phyloP scores from a whole-genome alignment of 495 filamentous ascomycete species.

The Penicillium cataractarum region DNA sequence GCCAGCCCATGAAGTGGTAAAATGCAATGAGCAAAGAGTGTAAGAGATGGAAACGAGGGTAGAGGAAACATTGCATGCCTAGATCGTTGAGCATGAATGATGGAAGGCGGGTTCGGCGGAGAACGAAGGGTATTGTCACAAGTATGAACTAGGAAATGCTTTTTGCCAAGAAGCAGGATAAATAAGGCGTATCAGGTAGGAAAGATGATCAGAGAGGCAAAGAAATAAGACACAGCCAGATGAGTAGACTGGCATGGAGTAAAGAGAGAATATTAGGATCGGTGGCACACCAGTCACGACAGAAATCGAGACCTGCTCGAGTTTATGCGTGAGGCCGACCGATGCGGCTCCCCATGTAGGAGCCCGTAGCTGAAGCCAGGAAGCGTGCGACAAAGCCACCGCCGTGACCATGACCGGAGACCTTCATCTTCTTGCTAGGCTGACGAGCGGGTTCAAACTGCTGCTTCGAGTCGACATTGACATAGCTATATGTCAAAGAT shows the following conservation, averaged over 20 bases:
- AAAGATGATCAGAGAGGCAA: conserved; percentile 6
- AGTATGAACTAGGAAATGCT: conserved; percentile 25
- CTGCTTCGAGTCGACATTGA: conserved; percentile 38
- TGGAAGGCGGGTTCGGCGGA: neutral
- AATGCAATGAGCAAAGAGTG: conserved; percentile 24
- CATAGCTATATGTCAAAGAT: conserved; percentile 39
- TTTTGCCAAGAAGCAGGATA: conserved; percentile 24
- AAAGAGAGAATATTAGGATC: neutral
- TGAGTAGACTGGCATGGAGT: neutral
- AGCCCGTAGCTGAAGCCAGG: conserved; percentile 47
- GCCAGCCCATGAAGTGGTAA: neutral
- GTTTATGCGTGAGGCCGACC: conserved; percentile 38
- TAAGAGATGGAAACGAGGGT: neutral
- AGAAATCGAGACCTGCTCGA: conserved; percentile 30
- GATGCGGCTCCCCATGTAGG: conserved; percentile 47
- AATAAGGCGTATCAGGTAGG: conserved; percentile 2
- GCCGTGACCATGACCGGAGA: conserved; percentile 28
- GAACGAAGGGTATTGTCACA: conserved; percentile 29
- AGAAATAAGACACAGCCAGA: neutral
- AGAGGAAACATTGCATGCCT: conserved; percentile 4
- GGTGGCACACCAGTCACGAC: conserved; percentile 8
- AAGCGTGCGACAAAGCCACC: conserved; percentile 49
- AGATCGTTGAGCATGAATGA: conserved; percentile 6
- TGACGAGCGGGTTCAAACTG: conserved; percentile 34
- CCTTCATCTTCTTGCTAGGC: conserved; percentile 49